These are phyloP conservation scores for Russula emetica DNA, from an alignment of 768 basidiomycete genomes.

Conservation along the genomic window DNA sequence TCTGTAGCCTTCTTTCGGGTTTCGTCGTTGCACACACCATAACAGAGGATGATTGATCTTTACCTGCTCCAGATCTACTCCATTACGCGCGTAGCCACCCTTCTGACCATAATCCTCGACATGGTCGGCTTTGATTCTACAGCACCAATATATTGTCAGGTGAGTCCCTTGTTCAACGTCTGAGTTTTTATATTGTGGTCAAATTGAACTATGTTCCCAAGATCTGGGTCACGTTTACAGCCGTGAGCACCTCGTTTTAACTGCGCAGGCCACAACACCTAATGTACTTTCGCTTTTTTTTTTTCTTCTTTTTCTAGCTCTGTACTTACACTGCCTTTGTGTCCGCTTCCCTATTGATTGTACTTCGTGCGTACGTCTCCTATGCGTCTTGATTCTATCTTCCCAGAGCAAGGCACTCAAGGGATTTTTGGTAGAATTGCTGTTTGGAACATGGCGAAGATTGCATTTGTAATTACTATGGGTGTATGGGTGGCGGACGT, in stretches of 20 bases:
- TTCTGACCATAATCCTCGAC: not conserved
- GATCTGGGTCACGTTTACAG: not conserved
- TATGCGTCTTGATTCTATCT: too few relatives aligned
- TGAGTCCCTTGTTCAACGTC: not conserved
- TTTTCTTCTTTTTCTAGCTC: too few relatives aligned
- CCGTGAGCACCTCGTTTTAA: not conserved
- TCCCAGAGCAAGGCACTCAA: not conserved
- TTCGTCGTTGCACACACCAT: too few relatives aligned
- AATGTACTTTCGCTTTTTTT: not conserved
- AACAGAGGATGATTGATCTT: not conserved
- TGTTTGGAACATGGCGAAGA: slow-evolving; percentile 5
- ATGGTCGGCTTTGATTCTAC: not conserved
- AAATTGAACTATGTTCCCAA: not conserved
- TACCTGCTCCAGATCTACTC: slow-evolving; percentile 5
- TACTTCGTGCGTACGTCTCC: slow-evolving; percentile 5
- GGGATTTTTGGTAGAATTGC: not conserved
- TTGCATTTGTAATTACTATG: not conserved
- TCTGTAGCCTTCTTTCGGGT: not conserved
- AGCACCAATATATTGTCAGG: slow-evolving; percentile 1
- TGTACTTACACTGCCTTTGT: not conserved
- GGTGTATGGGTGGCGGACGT: not conserved
- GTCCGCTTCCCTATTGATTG: not conserved
- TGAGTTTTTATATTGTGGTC: not conserved
- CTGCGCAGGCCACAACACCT: not conserved
- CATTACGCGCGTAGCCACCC: slow-evolving; percentile 3